Conservation (phyloP, 2,329 filamentous ascomycete species). For the Botryotinia globosa region DNA sequence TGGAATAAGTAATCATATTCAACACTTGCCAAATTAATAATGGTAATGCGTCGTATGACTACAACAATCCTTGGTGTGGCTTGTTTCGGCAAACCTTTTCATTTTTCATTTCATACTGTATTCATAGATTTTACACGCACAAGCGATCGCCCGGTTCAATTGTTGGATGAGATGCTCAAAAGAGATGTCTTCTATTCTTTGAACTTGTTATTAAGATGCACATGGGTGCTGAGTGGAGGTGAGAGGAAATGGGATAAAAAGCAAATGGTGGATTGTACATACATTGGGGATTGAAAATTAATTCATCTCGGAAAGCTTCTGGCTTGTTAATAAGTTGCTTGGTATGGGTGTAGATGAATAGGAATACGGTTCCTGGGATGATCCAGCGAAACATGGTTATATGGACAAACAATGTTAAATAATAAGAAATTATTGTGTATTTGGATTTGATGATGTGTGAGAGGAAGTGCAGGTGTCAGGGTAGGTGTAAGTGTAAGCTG, state of each 20-base stretch:
- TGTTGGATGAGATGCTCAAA: constrained; percentile 16
- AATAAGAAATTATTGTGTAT: background rate
- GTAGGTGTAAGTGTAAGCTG: background rate
- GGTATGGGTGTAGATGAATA: constrained; percentile 10
- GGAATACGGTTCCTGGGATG: constrained; percentile 1
- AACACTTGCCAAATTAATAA: background rate
- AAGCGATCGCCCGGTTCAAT: background rate
- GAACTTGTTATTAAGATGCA: constrained; percentile 4
- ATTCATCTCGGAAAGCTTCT: background rate
- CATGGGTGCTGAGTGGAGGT: background rate
- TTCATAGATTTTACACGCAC: constrained; percentile 21
- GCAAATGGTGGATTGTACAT: constrained; percentile 10
- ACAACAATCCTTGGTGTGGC: background rate
- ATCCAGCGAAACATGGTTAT: constrained; percentile 1
- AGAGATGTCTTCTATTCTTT: constrained; percentile 1
- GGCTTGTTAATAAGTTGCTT: constrained; percentile 12
- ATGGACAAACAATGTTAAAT: constrained; percentile 15
- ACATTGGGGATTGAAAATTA: constrained; percentile 1
- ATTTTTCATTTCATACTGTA: constrained; percentile 15
- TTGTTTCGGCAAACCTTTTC: background rate
- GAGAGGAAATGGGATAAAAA: background rate
- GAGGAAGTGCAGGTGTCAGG: no score
- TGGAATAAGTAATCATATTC: background rate
- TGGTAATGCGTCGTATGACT: background rate
- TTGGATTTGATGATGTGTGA: background rate